phyloP scores from a whole-genome alignment of 352 stramenopile species.

The Phytophthora sp. region DNA sequence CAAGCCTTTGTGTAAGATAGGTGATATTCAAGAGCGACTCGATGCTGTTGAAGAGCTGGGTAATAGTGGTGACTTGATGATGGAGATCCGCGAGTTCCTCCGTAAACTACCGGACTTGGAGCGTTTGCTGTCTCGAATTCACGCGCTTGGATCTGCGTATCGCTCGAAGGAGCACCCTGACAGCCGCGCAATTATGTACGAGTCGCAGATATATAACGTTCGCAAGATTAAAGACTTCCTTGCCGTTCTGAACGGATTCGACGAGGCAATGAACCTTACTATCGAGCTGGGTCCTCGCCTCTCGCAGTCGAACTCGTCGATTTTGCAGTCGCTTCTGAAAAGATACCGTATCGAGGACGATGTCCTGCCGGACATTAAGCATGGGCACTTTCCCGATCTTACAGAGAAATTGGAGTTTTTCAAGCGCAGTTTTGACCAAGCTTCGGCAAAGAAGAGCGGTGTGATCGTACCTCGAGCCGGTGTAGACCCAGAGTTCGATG shows the following conservation, averaged over 20 bases:
- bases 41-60: slow-evolving; percentile 97
- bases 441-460: slow-evolving; percentile 88
- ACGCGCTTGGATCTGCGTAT: slow-evolving; percentile 93
- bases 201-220: slow-evolving; percentile 96
- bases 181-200: slow-evolving; percentile 98
- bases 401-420: slow-evolving; percentile 95
- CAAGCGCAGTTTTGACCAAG: slow-evolving; percentile 96
- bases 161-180: slow-evolving; percentile 93
- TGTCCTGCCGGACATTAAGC: slow-evolving; percentile 17
- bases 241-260: slow-evolving; percentile 92
- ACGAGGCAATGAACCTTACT: slow-evolving; percentile 78
- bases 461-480: slow-evolving; percentile 94
- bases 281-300: slow-evolving; percentile 82
- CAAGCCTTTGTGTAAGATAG: slow-evolving; percentile 94
- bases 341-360: slow-evolving; percentile 33
- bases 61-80: slow-evolving; percentile 64
- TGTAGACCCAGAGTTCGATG: slow-evolving; percentile 95
- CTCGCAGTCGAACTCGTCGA: slow-evolving; percentile 56
- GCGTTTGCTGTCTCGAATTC: slow-evolving; percentile 95
- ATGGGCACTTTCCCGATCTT: slow-evolving; percentile 92
- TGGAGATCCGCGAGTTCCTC: slow-evolving; percentile 86
- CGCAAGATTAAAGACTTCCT: slow-evolving; percentile 96
- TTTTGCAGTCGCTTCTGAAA: slow-evolving; percentile 66
- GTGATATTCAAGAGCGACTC: slow-evolving; percentile 95
- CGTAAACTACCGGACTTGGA: slow-evolving; percentile 96